A percentile compares a stretch with the other conserved stretches of the same genome.
These are phyloP conservation scores for Tolypocladium guangdongense DNA, from an alignment of 2,329 filamentous ascomycete species.

Conservation along the genomic window DNA sequence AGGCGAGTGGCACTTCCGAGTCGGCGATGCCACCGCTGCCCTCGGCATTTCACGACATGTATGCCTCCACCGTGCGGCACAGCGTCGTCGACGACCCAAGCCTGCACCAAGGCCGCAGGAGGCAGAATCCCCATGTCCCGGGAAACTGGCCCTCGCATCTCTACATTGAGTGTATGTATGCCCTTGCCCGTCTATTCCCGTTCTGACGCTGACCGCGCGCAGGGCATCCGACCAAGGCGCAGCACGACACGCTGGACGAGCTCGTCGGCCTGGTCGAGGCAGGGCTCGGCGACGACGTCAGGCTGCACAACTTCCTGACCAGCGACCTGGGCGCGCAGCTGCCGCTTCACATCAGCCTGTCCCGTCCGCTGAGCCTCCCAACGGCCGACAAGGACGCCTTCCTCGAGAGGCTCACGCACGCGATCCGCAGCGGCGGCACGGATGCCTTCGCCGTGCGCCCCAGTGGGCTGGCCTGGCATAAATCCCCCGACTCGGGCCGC, in stretches of 20 bases:
- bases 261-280: conserved; percentile 28
- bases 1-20: neutral
- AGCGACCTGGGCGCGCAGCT: conserved; percentile 68
- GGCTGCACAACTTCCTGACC: conserved; percentile 57
- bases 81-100: conserved; percentile 72
- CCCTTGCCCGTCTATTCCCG: neutral
- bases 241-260: conserved; percentile 34
- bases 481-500: conserved; percentile 48
- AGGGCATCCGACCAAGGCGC: conserved; percentile 43
- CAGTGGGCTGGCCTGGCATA: conserved; percentile 35
- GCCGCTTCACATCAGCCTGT: conserved; percentile 86
- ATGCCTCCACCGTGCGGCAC: conserved; percentile 69
- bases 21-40: conserved; percentile 61
- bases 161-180: conserved; percentile 75
- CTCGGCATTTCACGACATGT: conserved; percentile 74
- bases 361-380: conserved; percentile 63
- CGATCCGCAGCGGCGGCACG: conserved; percentile 21
- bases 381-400: conserved; percentile 65
- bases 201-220: neutral
- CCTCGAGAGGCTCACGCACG: conserved; percentile 38
- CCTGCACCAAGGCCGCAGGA: conserved; percentile 75
- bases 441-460: conserved; percentile 28
- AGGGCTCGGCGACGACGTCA: conserved; percentile 18
- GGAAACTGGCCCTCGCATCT: conserved; percentile 92
- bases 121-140: conserved; percentile 70